These are phyloP conservation scores for Madurella fahalii DNA, from an alignment of 2,329 filamentous ascomycete genomes.

Conservation along the genomic window DNA sequence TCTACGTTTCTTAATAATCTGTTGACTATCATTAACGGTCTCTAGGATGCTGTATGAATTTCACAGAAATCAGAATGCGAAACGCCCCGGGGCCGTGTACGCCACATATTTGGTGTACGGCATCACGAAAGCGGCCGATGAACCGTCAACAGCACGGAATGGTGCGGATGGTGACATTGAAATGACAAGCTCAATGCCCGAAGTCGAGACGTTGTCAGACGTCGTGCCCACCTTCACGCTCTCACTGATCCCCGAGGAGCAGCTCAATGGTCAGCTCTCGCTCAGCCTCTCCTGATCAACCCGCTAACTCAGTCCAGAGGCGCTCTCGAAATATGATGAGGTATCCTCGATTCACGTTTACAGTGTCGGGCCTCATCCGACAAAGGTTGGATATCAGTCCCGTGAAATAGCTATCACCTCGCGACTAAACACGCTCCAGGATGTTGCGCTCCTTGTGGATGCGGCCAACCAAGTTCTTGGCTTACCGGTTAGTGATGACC, in stretches of 20 bases:
- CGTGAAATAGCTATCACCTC: too few relatives aligned
- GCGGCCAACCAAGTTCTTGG: slow-evolving; percentile 59
- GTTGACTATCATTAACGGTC: slow-evolving; percentile 4
- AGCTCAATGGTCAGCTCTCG: slow-evolving; percentile 55
- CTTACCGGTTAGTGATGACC: slow-evolving; percentile 35
- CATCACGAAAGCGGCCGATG: slow-evolving; percentile 44
- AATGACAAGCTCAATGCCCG: slow-evolving; percentile 63
- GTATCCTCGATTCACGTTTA: slow-evolving; percentile 82
- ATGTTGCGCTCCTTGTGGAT: slow-evolving; percentile 68
- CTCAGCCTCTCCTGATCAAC: background rate
- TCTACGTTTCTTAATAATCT: background rate
- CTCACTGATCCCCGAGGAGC: slow-evolving; percentile 66
- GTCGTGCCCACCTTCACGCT: slow-evolving; percentile 55
- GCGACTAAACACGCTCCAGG: slow-evolving; percentile 29
- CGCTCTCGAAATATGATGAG: slow-evolving; percentile 64
- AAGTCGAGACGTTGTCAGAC: slow-evolving; percentile 47
- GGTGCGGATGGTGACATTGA: slow-evolving; percentile 61
- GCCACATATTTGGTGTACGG: slow-evolving; percentile 91
- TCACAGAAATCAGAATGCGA: slow-evolving; percentile 70
- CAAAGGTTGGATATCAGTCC: slow-evolving; percentile 48
- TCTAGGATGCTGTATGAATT: slow-evolving; percentile 83
- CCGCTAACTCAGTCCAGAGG: slow-evolving; percentile 44
- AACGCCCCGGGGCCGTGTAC: slow-evolving; percentile 70
- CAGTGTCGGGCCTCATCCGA: slow-evolving; percentile 67
- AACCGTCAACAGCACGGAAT: slow-evolving; percentile 20